phyloP scores from a whole-genome alignment of 345 rosid genomes.

The Luvunga scandens region DNA sequence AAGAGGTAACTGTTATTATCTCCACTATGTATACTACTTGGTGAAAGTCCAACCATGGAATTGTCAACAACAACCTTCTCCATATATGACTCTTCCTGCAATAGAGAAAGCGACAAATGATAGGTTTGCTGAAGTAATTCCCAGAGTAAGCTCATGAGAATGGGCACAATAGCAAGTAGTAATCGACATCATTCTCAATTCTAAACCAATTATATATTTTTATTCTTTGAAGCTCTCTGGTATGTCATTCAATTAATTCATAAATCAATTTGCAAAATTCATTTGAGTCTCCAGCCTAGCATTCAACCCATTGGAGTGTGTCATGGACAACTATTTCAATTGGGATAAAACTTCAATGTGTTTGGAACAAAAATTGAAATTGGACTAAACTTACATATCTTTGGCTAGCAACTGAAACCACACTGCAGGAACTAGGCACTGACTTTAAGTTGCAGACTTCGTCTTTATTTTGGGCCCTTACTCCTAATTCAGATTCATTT shows the following conservation, averaged over 20 bases:
- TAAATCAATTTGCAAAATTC: background rate
- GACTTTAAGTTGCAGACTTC: slow-evolving; percentile 22
- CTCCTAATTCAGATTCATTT: slow-evolving; percentile 17
- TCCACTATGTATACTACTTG: slow-evolving; percentile 29
- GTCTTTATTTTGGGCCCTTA: slow-evolving; percentile 9
- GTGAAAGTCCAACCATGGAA: slow-evolving; percentile 29
- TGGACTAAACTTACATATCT: slow-evolving; percentile 31
- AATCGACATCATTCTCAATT: background rate
- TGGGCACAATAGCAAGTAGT: background rate
- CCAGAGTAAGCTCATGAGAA: background rate
- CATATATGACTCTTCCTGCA: slow-evolving; percentile 30
- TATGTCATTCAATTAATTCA: background rate
- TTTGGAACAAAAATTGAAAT: background rate
- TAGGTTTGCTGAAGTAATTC: background rate
- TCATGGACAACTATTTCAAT: background rate
- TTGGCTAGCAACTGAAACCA: slow-evolving; percentile 16
- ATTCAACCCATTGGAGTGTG: background rate
- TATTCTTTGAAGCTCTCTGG: background rate
- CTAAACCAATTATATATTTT: background rate
- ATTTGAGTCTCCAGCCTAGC: background rate
- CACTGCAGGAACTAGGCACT: slow-evolving; percentile 16
- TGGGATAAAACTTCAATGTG: background rate
- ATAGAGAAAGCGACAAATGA: slow-evolving; percentile 3
- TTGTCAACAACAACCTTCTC: slow-evolving; percentile 25
- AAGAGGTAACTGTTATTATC: slow-evolving; percentile 52